Evolutionary conservation across 768 basidiomycete genomes (phyloP), one percentile per base, ranked within the genome.

Genomic region (Collybia nuda): DNA sequence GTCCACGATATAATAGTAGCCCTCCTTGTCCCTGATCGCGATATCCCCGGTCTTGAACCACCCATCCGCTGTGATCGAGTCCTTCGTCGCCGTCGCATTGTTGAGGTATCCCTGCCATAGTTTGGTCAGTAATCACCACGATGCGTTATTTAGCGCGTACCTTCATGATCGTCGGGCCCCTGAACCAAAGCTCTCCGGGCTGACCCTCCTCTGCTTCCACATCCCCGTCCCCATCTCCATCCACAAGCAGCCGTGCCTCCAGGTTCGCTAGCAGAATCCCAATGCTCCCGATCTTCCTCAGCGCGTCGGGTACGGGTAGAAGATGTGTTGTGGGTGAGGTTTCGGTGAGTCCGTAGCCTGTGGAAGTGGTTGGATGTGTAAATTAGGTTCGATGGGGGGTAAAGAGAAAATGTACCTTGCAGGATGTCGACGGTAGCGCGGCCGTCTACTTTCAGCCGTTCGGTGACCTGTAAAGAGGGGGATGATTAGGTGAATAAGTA

Each of bases 21-120:
- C 93, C 0, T 91, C 82, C 2, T 65, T 50, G 53, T 92, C 87
- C 11, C 81, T 68, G 15, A 76, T 63, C 1, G 80, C 88, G 44
- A 95, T 80, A 63, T 96, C 93, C 1, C 93, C 92, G 0, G 93
- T 94, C 75, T 88, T 91, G 72, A 93, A 85, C 90, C 90, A 97
- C 2, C 82, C 78, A 43, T 90, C 86, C 0, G 67, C 65, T 0
- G 86, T 89, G 56, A 95, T 85, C 5, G 84, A 67, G 12, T 82
- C 77, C 19, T 71, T 68, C 1, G 91, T 95, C 3, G 92, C 90
- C 24, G 71, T 69, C 2, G 73, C 69, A 53, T 94, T 90, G 57
- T 84, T 84, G 54, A 87, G 67, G 59, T 94, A 94, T 8, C 92
- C 90, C 84, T 85, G 47, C 2, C 1, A 11, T n/a, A n/a, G n/a